Conservation (phyloP, 441 rosid species). For the Corymbia citriodora region DNA sequence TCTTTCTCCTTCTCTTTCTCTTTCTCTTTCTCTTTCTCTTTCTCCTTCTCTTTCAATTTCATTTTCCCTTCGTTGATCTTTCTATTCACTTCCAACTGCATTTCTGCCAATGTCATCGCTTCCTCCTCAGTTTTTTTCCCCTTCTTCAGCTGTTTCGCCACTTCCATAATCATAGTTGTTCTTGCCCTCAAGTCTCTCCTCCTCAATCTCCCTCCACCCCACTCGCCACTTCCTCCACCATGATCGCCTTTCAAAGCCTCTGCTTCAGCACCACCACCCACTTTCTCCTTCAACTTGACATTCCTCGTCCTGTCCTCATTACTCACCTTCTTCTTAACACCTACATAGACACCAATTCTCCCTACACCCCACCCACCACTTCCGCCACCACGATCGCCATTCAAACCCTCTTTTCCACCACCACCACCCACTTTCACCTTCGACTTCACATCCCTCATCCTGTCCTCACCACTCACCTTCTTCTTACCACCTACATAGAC, state of each 20-base stretch:
- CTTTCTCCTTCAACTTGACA: conserved; percentile 4
- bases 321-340: background rate
- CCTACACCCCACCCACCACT: too few relatives aligned
- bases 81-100: conserved; percentile 47
- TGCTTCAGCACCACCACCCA: background rate
- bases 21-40: background rate
- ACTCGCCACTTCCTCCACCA: conserved; percentile 11
- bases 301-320: background rate
- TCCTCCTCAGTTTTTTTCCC: conserved; percentile 26
- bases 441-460: background rate
- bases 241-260: background rate
- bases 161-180: background rate
- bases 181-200: conserved; percentile 24
- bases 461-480: background rate
- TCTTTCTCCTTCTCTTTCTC: background rate
- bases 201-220: conserved; percentile 32
- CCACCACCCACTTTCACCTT: background rate
- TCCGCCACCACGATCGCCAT: too few relatives aligned
- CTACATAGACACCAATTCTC: background rate
- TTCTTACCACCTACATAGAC: background rate
- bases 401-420: too few relatives aligned
- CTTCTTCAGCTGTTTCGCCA: conserved; percentile 19
- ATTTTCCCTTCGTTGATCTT: conserved; percentile 23
- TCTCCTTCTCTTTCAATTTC: conserved; percentile 19
- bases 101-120: conserved; percentile 70